These are phyloP conservation scores for Aspergillus latus DNA, from an alignment of 2,329 filamentous ascomycete genomes.

Conservation along the genomic window DNA sequence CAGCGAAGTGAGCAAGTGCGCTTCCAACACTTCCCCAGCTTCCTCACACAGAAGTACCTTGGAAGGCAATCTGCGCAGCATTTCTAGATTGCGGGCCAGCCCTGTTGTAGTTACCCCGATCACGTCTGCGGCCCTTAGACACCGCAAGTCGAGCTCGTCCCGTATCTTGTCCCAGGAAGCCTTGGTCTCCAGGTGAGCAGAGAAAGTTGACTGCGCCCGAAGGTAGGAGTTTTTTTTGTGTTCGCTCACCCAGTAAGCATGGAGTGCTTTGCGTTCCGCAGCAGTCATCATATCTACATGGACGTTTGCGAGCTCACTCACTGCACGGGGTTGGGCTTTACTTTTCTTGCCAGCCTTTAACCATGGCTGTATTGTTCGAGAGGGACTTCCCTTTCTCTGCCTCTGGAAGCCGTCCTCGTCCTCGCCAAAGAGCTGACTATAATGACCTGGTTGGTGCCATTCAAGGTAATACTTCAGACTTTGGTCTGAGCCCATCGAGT, in stretches of 20 bases:
- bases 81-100: slow-evolving; percentile 48
- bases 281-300: slow-evolving; percentile 24
- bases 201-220: slow-evolving; percentile 8
- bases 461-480: background rate
- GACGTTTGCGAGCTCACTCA: slow-evolving; percentile 12
- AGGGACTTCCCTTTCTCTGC: background rate
- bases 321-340: slow-evolving; percentile 5
- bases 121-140: slow-evolving; percentile 44
- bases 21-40: slow-evolving; percentile 46
- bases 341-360: slow-evolving; percentile 14
- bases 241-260: slow-evolving; percentile 31
- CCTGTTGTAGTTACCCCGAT: slow-evolving; percentile 58
- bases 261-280: slow-evolving; percentile 26
- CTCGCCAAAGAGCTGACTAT: slow-evolving; percentile 2
- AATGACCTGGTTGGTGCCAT: background rate
- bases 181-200: slow-evolving; percentile 14
- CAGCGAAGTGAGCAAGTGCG: slow-evolving; percentile 43
- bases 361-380: slow-evolving; percentile 21
- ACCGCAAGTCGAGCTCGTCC: slow-evolving; percentile 30
- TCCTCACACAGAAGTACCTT: slow-evolving; percentile 47
- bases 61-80: slow-evolving; percentile 45
- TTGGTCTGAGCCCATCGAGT: background rate
- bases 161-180: slow-evolving; percentile 19
- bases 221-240: slow-evolving; percentile 1
- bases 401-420: slow-evolving; percentile 9